These are phyloP conservation scores for Colletotrichum simmondsii DNA, from an alignment of 2,329 filamentous ascomycete genomes.

Conservation along the genomic window DNA sequence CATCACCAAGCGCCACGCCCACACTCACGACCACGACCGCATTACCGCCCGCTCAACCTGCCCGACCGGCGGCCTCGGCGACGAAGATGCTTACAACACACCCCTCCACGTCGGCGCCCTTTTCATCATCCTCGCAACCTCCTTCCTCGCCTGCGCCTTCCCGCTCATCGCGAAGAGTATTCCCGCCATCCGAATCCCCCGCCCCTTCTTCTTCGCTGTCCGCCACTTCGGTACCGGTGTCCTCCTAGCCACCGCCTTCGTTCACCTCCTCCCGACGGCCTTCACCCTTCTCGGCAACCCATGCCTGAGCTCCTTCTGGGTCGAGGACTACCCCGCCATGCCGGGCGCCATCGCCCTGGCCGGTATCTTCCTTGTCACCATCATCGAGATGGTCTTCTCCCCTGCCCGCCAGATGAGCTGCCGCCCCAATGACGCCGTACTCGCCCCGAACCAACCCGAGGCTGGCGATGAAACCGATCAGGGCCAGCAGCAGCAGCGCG, in stretches of 20 bases:
- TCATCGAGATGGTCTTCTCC: constrained; percentile 78
- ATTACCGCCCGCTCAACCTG: constrained; percentile 36
- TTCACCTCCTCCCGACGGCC: constrained; percentile 76
- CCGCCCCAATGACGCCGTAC: constrained; percentile 41
- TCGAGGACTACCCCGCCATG: constrained; percentile 78
- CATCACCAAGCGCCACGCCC: constrained; percentile 9
- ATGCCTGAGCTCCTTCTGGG: constrained; percentile 81
- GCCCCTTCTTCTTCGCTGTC: constrained; percentile 65
- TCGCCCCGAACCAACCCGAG: constrained; percentile 25
- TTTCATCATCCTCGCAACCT: constrained; percentile 58
- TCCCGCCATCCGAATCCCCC: constrained; percentile 64
- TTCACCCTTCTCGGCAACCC: constrained; percentile 72
- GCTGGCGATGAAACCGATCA: background rate
- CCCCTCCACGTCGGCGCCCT: constrained; percentile 69
- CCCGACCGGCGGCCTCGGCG: constrained; percentile 41
- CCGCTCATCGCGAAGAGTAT: constrained; percentile 65
- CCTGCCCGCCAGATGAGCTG: constrained; percentile 47
- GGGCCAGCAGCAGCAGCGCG: background rate
- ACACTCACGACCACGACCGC: background rate
- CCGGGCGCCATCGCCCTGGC: constrained; percentile 84
- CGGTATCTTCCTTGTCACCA: constrained; percentile 81
- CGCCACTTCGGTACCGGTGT: constrained; percentile 84
- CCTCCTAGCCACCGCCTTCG: constrained; percentile 79
- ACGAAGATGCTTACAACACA: constrained; percentile 60
- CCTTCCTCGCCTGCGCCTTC: constrained; percentile 61